Percentiles rank a stretch among this genome's conserved stretches.
Evolutionary conservation across 2,329 filamentous ascomycete species (phyloP).

Genomic region (Hymenoscyphus fructigenus): DNA sequence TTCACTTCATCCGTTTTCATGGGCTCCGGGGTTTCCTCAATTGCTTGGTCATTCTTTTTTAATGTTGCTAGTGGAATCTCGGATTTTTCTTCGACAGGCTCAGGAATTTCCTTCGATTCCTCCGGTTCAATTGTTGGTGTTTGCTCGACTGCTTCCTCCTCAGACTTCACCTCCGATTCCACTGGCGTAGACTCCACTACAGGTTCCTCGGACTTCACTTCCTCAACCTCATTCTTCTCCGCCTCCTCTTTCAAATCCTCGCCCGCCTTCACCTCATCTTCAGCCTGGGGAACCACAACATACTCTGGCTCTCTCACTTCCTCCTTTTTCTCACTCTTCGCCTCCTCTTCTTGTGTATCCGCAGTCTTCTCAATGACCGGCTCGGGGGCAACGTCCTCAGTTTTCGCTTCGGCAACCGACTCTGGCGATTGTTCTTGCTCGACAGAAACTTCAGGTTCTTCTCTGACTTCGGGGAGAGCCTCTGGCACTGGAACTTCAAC

Average conservation of each 20-base stretch:
- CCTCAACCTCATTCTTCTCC: slow-evolving; percentile 1
- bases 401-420: not conserved
- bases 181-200: not conserved
- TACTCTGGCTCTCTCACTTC: not conserved
- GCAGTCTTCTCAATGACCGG: slow-evolving; percentile 1
- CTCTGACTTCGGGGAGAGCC: not conserved
- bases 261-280: not conserved
- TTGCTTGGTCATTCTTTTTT: not conserved
- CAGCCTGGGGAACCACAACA: not conserved
- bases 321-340: not conserved
- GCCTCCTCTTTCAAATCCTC: not conserved
- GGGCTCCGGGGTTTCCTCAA: not conserved
- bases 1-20: not conserved
- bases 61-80: not conserved
- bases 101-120: not conserved
- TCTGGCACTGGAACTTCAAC: not conserved
- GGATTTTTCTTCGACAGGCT: not conserved
- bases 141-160: not conserved
- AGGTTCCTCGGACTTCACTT: slow-evolving; percentile 1
- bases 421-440: not conserved
- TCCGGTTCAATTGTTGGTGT: not conserved
- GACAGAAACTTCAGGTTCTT: not conserved
- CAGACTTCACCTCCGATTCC: slow-evolving; percentile 8
- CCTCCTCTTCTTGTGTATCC: not conserved
- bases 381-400: not conserved